A percentile compares a stretch with the other conserved stretches of the same genome.
Evolutionary conservation across 1,284 basidiomycete species (phyloP).

Genomic region (Somion occarium): DNA sequence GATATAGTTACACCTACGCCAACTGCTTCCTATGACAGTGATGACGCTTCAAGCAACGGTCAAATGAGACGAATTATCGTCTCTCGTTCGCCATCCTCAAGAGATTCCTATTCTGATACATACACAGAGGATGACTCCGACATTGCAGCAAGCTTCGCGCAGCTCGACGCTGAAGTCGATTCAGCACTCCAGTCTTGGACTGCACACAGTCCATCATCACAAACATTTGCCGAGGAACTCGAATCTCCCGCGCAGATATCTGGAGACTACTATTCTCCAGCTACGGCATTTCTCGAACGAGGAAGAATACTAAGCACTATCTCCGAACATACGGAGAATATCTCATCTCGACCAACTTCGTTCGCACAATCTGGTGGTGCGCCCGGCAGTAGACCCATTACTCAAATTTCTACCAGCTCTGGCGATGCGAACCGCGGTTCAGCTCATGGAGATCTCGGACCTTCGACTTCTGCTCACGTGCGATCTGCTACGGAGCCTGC

Average conservation of each 20-base stretch:
- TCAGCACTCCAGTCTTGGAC: constrained; percentile 32
- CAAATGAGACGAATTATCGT: constrained; percentile 37
- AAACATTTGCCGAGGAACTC: constrained; percentile 14
- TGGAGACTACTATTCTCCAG: constrained; percentile 15
- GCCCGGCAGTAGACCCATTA: constrained; percentile 21
- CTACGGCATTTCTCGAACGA: constrained; percentile 18
- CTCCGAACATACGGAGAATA: constrained; percentile 35
- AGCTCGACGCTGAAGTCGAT: constrained; percentile 58
- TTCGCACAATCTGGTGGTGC: constrained; percentile 21
- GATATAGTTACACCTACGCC: constrained; percentile 28
- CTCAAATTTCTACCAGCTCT: constrained; percentile 17
- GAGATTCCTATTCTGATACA: constrained; percentile 27
- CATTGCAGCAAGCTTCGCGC: constrained; percentile 25
- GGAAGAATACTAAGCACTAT: constrained; percentile 33
- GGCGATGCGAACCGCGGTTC: constrained; percentile 23
- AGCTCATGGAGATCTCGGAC: constrained; percentile 13
- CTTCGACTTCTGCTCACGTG: constrained; percentile 19
- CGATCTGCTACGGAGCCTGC: constrained; percentile 28
- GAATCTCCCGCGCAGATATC: constrained; percentile 15
- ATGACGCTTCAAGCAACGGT: constrained; percentile 30
- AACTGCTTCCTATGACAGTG: constrained; percentile 36
- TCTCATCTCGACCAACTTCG: constrained; percentile 29
- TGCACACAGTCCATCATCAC: constrained; percentile 14
- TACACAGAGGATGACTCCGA: constrained; percentile 42
- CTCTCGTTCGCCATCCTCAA: constrained; percentile 32